Evolutionary conservation across 2,329 filamentous ascomycete genomes (phyloP).

Genomic region (Stemphylium lycopersici): DNA sequence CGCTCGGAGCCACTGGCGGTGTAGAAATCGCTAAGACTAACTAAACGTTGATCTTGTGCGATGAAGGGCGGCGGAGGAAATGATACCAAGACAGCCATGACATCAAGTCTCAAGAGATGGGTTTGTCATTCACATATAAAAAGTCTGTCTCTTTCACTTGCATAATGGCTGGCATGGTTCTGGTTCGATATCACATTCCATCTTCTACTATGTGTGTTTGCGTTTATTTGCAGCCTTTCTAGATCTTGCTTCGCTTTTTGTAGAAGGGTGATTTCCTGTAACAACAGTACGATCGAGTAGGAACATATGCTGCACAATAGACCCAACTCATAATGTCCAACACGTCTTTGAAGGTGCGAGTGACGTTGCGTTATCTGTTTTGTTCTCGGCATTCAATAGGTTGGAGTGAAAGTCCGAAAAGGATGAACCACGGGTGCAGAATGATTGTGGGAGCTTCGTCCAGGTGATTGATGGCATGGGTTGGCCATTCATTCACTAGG

Average conservation of each 20-base stretch:
- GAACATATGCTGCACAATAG: slow-evolving; percentile 40
- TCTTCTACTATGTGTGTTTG: slow-evolving; percentile 33
- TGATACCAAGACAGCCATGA: slow-evolving; percentile 41
- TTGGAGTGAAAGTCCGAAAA: too few species aligned
- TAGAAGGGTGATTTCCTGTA: slow-evolving; percentile 31
- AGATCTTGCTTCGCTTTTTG: slow-evolving; percentile 32
- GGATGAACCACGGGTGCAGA: too few species aligned
- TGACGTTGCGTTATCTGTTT: background rate
- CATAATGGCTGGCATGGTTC: slow-evolving; percentile 37
- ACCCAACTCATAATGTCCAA: slow-evolving; percentile 28
- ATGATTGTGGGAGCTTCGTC: too few species aligned
- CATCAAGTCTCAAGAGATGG: slow-evolving; percentile 11
- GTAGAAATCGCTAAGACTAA: slow-evolving; percentile 42
- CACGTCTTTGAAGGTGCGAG: background rate
- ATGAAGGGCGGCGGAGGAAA: slow-evolving; percentile 16
- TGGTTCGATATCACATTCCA: slow-evolving; percentile 18
- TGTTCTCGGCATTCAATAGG: too few species aligned
- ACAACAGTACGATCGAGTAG: slow-evolving; percentile 40
- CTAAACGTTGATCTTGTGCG: slow-evolving; percentile 4
- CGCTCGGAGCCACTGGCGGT: slow-evolving; percentile 73
- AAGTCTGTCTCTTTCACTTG: slow-evolving; percentile 38
- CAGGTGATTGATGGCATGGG: too few species aligned
- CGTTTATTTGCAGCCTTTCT: slow-evolving; percentile 32
- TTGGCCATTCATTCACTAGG: too few species aligned
- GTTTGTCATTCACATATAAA: slow-evolving; percentile 23